A percentile compares a stretch with the other conserved stretches of the same genome.
Conservation (phyloP, 345 rosid genomes). For the Eucalyptus viminalis region DNA sequence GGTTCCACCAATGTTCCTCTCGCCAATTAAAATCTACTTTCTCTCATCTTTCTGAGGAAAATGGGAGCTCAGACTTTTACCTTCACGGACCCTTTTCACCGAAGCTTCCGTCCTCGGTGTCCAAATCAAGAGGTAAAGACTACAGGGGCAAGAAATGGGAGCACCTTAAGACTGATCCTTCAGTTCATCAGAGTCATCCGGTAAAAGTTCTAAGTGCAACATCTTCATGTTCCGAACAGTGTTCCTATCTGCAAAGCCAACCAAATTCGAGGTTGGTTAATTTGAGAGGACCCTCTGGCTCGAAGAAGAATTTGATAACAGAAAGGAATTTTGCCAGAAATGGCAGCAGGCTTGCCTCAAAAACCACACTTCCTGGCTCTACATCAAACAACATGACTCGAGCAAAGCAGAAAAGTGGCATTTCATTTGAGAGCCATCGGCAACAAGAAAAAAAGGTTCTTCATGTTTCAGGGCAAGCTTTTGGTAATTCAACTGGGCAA, state of each 20-base stretch:
- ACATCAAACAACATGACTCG: background rate
- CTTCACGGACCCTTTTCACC: conserved; percentile 15
- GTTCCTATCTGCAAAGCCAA: background rate
- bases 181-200: conserved; percentile 2
- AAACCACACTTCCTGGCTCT: background rate
- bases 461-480: conserved; percentile 20
- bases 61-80: conserved; percentile 2
- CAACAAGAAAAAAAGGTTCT: conserved; percentile 3
- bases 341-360: background rate
- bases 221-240: background rate
- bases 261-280: conserved; percentile 9
- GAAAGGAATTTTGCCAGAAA: background rate
- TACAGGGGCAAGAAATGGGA: conserved; percentile 14
- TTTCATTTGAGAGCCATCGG: conserved; percentile 19
- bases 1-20: conserved; percentile 50
- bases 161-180: background rate
- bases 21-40: conserved; percentile 29
- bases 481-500: conserved; percentile 19
- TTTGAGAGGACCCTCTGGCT: conserved; percentile 10
- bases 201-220: conserved; percentile 15
- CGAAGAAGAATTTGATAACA: background rate
- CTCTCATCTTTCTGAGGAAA: conserved; percentile 11
- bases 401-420: conserved; percentile 14
- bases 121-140: conserved; percentile 54
- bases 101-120: conserved; percentile 33